Base-by-base conservation (phyloP, 2,329 filamentous ascomycete species). In the Exophiala mesophila region DNA sequence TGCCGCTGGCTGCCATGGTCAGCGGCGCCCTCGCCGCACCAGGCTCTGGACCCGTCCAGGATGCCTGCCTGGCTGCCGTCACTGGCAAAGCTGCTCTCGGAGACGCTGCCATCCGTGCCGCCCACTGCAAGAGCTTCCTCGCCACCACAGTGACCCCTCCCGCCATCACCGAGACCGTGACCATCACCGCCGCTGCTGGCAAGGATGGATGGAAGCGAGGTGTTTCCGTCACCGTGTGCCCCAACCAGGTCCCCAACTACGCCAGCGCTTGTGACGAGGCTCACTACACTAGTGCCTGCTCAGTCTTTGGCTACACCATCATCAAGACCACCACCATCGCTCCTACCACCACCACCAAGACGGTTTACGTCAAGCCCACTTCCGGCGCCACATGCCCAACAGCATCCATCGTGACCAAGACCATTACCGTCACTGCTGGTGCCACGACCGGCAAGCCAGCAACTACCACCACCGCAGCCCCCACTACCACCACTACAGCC, bases 181-280 rank as follows among this genome's bases (percentile, higher is more conserved):
- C 36, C 15, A 46, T 26, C 32, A 47, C 41, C 21, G 39, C 28
- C 18, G 40, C 30, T 16, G 43, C 29, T 15, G 15, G 41, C 10
- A 47, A 45, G 16, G 32, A 37, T 30, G 40, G 31, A 33, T 49
- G 44, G 41, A 52, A 52, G 45, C 47, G 52, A 20, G 34, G 39
- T 26, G 23, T 26, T 7, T 47, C 43, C 36, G 52, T 55, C 29
- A 50, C 50, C 12, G 42, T 51, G 16, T 55, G 52, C 50, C 52
- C 52, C 24, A 55, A 55, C 39, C 45, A 55, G 45, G 52, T 55
- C 3, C 52, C 52, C 40, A 53, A 55, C 50, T 55, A 55, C 29
- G 52, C 52, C 41, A 53, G 47, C 16, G 52, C 52, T 26, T 55
- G 52, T 35, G 42, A 53, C 39, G 37, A 45, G 5, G 43, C 41